These are phyloP conservation scores for Mucor ambiguus DNA, from an alignment of 371 early-diverging fungal species.

Conservation along the genomic window DNA sequence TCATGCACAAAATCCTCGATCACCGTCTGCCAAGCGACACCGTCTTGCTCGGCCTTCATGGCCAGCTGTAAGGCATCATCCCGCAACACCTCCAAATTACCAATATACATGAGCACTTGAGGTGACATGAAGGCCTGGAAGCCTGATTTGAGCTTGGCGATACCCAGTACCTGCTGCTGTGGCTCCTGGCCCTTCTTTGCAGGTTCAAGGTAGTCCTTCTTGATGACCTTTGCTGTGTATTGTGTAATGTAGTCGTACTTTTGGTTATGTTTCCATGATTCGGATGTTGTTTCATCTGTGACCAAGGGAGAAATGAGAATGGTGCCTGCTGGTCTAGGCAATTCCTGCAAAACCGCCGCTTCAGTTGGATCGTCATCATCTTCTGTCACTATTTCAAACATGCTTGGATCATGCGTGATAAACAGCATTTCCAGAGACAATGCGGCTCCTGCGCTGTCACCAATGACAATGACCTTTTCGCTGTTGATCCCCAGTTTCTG, in stretches of 20 bases:
- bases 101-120: conserved; percentile 46
- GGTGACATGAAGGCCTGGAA: conserved; percentile 40
- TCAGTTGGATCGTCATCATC: conserved; percentile 18
- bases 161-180: conserved; percentile 38
- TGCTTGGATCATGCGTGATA: conserved; percentile 50
- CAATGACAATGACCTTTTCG: conserved; percentile 39
- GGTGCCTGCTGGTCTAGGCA: conserved; percentile 49
- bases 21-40: conserved; percentile 43
- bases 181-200: conserved; percentile 5
- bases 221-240: conserved; percentile 53
- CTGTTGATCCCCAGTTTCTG: conserved; percentile 28
- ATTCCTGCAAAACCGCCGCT: conserved; percentile 27
- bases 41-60: conserved; percentile 43
- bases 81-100: conserved; percentile 44
- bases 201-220: conserved; percentile 46
- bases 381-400: conserved; percentile 50
- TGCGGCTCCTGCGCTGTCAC: conserved; percentile 49
- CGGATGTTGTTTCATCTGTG: conserved; percentile 45
- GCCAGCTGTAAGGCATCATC: conserved; percentile 51
- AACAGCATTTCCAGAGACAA: conserved; percentile 49
- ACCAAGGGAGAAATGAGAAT: conserved; percentile 50
- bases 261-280: conserved; percentile 44
- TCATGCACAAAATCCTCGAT: conserved; percentile 48
- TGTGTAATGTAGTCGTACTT: conserved; percentile 52
- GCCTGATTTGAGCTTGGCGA: conserved; percentile 46